Evolutionary conservation across 2,329 filamentous ascomycete genomes (phyloP).

Genomic region (Epichloe gansuensis): DNA sequence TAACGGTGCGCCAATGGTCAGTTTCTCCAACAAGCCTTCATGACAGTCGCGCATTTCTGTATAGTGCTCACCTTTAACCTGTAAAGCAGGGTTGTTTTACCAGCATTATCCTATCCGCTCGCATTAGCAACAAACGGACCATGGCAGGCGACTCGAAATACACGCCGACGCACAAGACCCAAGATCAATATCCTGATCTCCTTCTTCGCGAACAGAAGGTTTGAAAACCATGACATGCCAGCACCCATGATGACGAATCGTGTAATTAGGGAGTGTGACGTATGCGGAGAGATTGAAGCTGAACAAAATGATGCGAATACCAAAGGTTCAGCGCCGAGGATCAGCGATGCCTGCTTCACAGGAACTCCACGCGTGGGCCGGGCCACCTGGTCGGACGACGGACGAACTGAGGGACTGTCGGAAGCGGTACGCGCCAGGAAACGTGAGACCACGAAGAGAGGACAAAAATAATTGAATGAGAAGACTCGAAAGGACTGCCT

Average conservation of each 20-base stretch:
- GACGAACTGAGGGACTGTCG: background rate
- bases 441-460: background rate
- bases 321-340: background rate
- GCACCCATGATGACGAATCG: constrained; percentile 43
- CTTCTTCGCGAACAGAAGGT: constrained; percentile 81
- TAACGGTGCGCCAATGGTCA: constrained; percentile 23
- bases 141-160: background rate
- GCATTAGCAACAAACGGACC: constrained; percentile 8
- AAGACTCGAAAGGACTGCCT: background rate
- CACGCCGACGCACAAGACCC: constrained; percentile 58
- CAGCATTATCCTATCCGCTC: constrained; percentile 72
- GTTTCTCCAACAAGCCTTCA: background rate
- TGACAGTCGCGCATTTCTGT: background rate
- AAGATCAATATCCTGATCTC: constrained; percentile 94
- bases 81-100: constrained; percentile 95
- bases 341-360: constrained; percentile 1
- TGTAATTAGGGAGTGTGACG: background rate
- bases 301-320: background rate
- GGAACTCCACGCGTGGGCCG: constrained; percentile 2
- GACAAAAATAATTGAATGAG: background rate
- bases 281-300: background rate
- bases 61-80: constrained; percentile 63
- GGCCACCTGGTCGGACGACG: background rate
- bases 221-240: constrained; percentile 56
- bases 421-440: background rate